Evolutionary conservation across 495 filamentous ascomycete genomes (phyloP), one percentile per base, ranked within the genome.

Genomic region (Penicillium mononematosum): DNA sequence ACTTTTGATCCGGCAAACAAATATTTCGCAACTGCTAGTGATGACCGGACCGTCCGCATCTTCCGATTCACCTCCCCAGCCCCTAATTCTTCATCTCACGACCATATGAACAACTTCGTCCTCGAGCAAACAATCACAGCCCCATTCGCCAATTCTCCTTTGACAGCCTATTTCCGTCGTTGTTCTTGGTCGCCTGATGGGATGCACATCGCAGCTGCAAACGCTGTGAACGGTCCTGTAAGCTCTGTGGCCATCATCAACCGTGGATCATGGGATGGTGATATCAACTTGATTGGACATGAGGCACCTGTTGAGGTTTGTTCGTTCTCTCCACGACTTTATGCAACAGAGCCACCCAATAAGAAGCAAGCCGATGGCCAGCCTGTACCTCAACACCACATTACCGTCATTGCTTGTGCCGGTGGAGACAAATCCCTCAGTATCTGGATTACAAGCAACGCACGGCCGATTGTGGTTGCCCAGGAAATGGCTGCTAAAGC

Each of bases 1-100:
- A 96, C 92, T 1, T 99, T 99, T 67, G 94, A 99, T 66, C 94
- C 94, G 2, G 95, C 95, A 19, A 98, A 97, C 75, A 98, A 98
- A 67, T 98, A 96, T 77, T 99, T 99, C 73, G 94, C 94, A 27
- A 99, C 94, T 1, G 92, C 94, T 1, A 96, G 90, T 74, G 94
- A 99, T 68, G 94, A 99, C 68, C 87, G 94, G 31, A 91, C 91
- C 7, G 94, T 99, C 73, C 96, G 96, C 69, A 89, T 99, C 57
- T 96, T 95, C 75, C 88, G 92, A 51, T 99, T 96, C 70, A 96
- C 87, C 14, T 86, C 92, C 2, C 94, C 94, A 0, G 79, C 84
- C 0, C 88, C 93, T n/a, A 97, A 96, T 73, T 90, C 95, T 10
- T 94, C 90, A 4, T 82, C 91, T 27, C 87, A 96, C 60, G 95